These are phyloP conservation scores for Calvatia gigantea DNA, from an alignment of 768 basidiomycete genomes.

Conservation along the genomic window DNA sequence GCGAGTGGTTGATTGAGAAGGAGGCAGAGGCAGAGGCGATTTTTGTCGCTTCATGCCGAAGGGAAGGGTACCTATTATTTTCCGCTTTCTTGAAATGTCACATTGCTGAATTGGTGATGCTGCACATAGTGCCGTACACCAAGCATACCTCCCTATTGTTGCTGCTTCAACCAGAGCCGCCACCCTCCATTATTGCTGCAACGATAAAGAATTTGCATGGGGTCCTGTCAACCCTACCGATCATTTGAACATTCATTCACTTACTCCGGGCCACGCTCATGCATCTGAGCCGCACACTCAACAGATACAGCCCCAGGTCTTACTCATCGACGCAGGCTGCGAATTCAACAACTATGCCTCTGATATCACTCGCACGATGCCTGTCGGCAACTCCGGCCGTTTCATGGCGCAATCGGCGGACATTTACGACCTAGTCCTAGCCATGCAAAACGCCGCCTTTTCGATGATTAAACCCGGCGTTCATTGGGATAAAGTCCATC, in stretches of 20 bases:
- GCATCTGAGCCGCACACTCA: slow-evolving; percentile 24
- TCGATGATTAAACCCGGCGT: slow-evolving; percentile 67
- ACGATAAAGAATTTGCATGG: slow-evolving; percentile 85
- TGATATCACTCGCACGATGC: slow-evolving; percentile 77
- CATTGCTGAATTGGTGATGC: slow-evolving; percentile 1
- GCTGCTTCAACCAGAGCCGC: slow-evolving; percentile 85
- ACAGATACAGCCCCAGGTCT: slow-evolving; percentile 62
- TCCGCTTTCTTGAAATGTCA: background rate
- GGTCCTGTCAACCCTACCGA: slow-evolving; percentile 62
- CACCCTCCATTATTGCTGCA: slow-evolving; percentile 94
- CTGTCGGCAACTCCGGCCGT: slow-evolving; percentile 90
- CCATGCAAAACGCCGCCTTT: slow-evolving; percentile 71
- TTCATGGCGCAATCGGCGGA: slow-evolving; percentile 78
- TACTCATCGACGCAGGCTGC: slow-evolving; percentile 93
- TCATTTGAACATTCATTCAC: slow-evolving; percentile 49
- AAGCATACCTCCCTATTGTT: slow-evolving; percentile 92
- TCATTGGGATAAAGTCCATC: slow-evolving; percentile 88
- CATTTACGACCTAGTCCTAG: slow-evolving; percentile 84
- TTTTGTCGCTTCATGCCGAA: slow-evolving; percentile 85
- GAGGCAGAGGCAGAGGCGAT: slow-evolving; percentile 94
- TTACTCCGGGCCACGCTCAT: slow-evolving; percentile 10
- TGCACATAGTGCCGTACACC: slow-evolving; percentile 62
- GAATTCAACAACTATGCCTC: slow-evolving; percentile 64
- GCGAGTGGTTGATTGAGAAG: slow-evolving; percentile 87
- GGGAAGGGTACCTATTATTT: slow-evolving; percentile 70